These are phyloP conservation scores for Vaccinium corymbosum DNA, from an alignment of 148 eudicot genomes.

Conservation along the genomic window DNA sequence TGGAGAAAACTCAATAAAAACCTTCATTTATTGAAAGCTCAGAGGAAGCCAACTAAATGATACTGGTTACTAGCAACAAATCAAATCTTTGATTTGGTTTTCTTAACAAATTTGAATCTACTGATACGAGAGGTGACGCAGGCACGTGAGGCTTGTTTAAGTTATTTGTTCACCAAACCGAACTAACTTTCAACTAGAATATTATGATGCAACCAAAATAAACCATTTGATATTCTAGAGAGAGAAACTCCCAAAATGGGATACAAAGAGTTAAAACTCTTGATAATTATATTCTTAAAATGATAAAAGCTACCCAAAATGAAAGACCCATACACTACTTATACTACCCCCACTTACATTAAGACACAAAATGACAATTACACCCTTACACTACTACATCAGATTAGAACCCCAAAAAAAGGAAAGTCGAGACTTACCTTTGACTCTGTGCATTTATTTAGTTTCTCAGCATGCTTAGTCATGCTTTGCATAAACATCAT, in stretches of 20 bases:
- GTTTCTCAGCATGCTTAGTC: slow-evolving; percentile 76
- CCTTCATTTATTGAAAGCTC: not conserved
- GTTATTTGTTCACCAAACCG: not conserved
- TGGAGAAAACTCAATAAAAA: not conserved
- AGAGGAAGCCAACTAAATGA: not conserved
- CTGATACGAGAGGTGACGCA: not conserved
- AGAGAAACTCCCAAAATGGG: too few species aligned
- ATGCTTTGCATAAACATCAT: slow-evolving; percentile 79
- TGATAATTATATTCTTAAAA: too few species aligned
- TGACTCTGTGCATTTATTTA: slow-evolving; percentile 46
- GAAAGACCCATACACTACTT: too few species aligned
- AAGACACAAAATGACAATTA: too few species aligned
- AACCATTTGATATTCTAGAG: too few species aligned
- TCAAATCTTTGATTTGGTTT: not conserved
- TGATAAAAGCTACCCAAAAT: too few species aligned
- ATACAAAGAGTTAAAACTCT: too few species aligned
- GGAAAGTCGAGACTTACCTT: slow-evolving; percentile 41
- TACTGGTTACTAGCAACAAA: not conserved
- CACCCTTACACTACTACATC: too few species aligned
- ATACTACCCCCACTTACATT: too few species aligned
- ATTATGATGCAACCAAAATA: not conserved
- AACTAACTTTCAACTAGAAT: not conserved
- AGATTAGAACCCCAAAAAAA: not conserved
- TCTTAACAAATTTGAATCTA: not conserved
- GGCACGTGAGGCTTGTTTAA: too few species aligned